Evolutionary conservation across 208 protist genomes (phyloP).

Genomic region (Angomonas deanei): DNA sequence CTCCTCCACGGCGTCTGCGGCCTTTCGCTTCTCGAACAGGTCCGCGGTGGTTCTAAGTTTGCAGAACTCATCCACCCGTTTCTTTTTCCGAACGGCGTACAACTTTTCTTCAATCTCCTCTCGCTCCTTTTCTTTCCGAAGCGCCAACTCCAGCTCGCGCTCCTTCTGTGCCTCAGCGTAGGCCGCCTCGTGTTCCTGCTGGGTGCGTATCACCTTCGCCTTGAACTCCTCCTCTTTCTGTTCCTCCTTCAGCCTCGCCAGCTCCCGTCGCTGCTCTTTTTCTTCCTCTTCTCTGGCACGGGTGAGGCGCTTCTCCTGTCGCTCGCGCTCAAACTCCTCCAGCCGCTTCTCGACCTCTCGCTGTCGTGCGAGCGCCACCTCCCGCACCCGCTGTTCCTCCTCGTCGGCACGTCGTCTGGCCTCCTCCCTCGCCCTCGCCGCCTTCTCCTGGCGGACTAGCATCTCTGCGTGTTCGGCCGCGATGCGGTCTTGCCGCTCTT

Average conservation of each 20-base stretch:
- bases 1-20: conserved; percentile 32
- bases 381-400: conserved; percentile 38
- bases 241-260: conserved; percentile 23
- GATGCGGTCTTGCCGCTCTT: conserved; percentile 25
- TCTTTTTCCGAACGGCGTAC: conserved; percentile 51
- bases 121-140: conserved; percentile 47
- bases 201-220: conserved; percentile 19
- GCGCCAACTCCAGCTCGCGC: conserved; percentile 21
- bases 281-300: conserved; percentile 28
- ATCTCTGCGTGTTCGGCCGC: conserved; percentile 35
- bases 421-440: conserved; percentile 33
- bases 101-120: conserved; percentile 52
- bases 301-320: conserved; percentile 27
- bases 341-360: conserved; percentile 46
- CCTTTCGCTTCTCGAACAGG: conserved; percentile 57
- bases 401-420: conserved; percentile 37
- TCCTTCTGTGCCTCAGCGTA: conserved; percentile 25
- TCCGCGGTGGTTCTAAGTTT: conserved; percentile 61
- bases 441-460: conserved; percentile 35
- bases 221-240: conserved; percentile 30
- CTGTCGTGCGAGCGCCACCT: conserved; percentile 49
- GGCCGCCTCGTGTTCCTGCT: conserved; percentile 28
- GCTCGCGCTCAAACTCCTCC: conserved; percentile 27
- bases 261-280: conserved; percentile 30
- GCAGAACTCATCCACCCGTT: conserved; percentile 61